phyloP scores from a whole-genome alignment of 2,329 filamentous ascomycete species.

The Xylariaceae sp. region DNA sequence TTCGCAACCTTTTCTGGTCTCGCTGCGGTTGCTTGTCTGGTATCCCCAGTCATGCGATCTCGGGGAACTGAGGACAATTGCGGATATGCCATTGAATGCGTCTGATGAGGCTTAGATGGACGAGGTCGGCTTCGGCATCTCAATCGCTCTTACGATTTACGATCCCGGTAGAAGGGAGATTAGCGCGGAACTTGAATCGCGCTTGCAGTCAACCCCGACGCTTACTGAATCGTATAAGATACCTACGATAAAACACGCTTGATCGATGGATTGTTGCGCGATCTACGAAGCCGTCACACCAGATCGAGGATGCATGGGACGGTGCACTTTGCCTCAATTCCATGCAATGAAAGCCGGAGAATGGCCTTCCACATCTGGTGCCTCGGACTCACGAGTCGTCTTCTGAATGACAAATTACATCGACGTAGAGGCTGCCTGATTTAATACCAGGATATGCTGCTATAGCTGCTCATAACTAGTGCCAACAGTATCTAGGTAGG shows the following conservation, averaged over 20 bases:
- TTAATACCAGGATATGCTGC: no score
- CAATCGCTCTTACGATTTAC: neutral
- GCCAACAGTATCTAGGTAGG: no score
- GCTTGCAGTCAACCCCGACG: neutral
- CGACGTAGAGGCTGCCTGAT: no score
- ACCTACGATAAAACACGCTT: neutral
- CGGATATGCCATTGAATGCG: neutral
- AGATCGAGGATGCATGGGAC: no score
- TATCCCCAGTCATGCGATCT: neutral
- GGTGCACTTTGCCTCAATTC: no score
- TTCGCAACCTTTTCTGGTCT: neutral
- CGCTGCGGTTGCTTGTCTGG: neutral
- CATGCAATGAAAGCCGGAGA: no score
- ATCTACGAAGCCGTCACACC: neutral
- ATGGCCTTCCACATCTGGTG: no score
- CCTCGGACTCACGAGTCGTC: no score
- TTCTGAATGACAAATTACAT: no score
- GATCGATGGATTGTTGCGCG: neutral
- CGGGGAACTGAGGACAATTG: neutral
- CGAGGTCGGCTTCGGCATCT: neutral
- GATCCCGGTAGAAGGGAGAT: neutral
- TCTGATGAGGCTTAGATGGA: neutral
- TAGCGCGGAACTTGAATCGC: neutral
- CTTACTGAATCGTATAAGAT: neutral
- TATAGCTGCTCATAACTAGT: no score